phyloP scores from a whole-genome alignment of 306 rosid genomes.

The Gastrolobium bilobum region DNA sequence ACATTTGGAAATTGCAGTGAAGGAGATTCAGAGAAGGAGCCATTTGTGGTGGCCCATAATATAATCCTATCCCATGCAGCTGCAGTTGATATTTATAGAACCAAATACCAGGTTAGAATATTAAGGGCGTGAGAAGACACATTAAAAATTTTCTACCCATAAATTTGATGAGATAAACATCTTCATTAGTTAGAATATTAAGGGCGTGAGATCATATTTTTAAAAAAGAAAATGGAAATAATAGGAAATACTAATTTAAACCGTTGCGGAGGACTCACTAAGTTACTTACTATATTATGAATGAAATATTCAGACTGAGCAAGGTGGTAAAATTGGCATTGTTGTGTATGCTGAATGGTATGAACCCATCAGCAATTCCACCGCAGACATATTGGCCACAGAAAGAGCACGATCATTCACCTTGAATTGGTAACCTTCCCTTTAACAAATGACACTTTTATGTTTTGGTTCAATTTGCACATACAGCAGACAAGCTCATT shows the following conservation, averaged over 20 bases:
- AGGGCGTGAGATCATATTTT: neutral
- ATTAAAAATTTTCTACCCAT: neutral
- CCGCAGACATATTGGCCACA: conserved; percentile 61
- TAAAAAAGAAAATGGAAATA: neutral
- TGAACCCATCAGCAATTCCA: conserved; percentile 67
- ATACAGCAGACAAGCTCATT: neutral
- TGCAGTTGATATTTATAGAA: conserved; percentile 58
- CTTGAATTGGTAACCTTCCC: conserved; percentile 53
- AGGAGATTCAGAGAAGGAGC: conserved; percentile 72
- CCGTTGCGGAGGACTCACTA: neutral
- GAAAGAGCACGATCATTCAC: conserved; percentile 69
- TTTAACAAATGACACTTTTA: neutral
- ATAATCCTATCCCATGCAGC: conserved; percentile 66
- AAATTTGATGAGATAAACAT: neutral
- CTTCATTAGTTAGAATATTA: neutral
- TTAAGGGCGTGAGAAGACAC: too few species aligned
- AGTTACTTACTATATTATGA: neutral
- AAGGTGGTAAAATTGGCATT: conserved; percentile 52
- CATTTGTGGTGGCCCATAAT: conserved; percentile 66
- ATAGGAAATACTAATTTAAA: neutral
- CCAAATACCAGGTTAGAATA: conserved; percentile 74
- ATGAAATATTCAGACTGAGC: conserved; percentile 56
- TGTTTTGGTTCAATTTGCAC: neutral
- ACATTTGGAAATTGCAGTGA: conserved; percentile 61
- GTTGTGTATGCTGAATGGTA: conserved; percentile 51